Conservation (phyloP, 225 moss, liverwort and hornwort species). For the Marchantia paleacea region DNA sequence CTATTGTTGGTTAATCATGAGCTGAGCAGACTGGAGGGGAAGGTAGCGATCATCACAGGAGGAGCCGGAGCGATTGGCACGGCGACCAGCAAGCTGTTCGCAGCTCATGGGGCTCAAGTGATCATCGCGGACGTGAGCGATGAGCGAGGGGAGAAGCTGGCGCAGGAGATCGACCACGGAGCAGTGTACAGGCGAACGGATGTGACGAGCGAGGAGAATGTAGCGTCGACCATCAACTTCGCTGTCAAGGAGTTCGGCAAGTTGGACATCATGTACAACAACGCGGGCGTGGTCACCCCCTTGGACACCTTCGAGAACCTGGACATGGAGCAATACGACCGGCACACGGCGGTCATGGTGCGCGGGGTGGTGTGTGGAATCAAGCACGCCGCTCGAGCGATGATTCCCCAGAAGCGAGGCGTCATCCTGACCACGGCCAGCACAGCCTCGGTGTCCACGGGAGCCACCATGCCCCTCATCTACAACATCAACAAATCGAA, state of each 20-base stretch:
- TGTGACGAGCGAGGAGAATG: conserved; percentile 10
- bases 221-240: conserved; percentile 16
- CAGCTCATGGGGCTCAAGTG: conserved; percentile 26
- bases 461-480: neutral
- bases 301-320: neutral
- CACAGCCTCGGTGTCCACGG: neutral
- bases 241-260: conserved; percentile 27
- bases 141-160: neutral
- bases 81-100: conserved; percentile 2
- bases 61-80: conserved; percentile 19
- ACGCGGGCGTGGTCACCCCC: neutral
- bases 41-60: conserved; percentile 33
- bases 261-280: conserved; percentile 30
- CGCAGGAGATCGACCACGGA: neutral
- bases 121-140: conserved; percentile 11
- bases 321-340: conserved; percentile 20
- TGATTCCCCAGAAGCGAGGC: conserved; percentile 11
- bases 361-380: conserved; percentile 18
- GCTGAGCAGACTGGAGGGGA: conserved; percentile 19
- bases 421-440: conserved; percentile 23
- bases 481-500: conserved; percentile 21
- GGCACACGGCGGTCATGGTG: conserved; percentile 3
- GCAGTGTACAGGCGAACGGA: conserved; percentile 20
- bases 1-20: neutral
- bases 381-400: conserved; percentile 28